A percentile compares a stretch with the other conserved stretches of the same genome.
Evolutionary conservation across 352 stramenopile species (phyloP).

Genomic region (Phytopythium montanum): DNA sequence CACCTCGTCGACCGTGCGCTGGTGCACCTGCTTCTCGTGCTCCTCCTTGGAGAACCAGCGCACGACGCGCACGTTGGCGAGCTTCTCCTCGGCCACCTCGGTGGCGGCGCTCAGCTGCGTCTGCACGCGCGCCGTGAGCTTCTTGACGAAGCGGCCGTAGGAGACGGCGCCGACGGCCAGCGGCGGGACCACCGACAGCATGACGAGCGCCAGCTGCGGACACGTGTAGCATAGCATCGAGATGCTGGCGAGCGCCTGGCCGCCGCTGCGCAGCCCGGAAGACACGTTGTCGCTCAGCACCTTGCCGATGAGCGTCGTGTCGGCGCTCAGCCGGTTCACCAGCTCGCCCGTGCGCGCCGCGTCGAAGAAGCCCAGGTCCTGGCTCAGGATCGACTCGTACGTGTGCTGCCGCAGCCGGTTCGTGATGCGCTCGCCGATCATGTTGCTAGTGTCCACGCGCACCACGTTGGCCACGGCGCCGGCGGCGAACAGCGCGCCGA

Average conservation of each 20-base stretch:
- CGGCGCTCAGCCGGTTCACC: conserved; percentile 87
- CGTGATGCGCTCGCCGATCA: conserved; percentile 86
- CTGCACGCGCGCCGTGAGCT: conserved; percentile 88
- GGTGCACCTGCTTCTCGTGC: conserved; percentile 59
- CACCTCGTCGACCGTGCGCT: conserved; percentile 57
- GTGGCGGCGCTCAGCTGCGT: conserved; percentile 89
- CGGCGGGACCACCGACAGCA: conserved; percentile 89
- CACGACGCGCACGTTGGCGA: conserved; percentile 92
- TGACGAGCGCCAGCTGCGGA: conserved; percentile 87
- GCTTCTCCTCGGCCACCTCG: conserved; percentile 91
- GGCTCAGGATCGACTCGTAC: conserved; percentile 74
- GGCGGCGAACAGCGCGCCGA: conserved; percentile 65
- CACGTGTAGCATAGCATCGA: conserved; percentile 91
- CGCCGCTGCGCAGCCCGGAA: conserved; percentile 64
- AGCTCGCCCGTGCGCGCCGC: conserved; percentile 86
- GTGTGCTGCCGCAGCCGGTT: conserved; percentile 73
- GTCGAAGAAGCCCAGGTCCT: conserved; percentile 93
- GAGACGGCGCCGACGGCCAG: conserved; percentile 84
- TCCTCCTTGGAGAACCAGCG: conserved; percentile 86
- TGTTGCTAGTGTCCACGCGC: conserved; percentile 75
- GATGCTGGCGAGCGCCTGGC: conserved; percentile 83
- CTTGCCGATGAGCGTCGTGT: conserved; percentile 90
- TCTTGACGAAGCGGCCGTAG: conserved; percentile 87
- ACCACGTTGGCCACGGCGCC: conserved; percentile 72
- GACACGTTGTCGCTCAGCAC: conserved; percentile 91